Evolutionary conservation across 2,329 filamentous ascomycete species (phyloP).

Genomic region (Pseudocercospora eumusae): DNA sequence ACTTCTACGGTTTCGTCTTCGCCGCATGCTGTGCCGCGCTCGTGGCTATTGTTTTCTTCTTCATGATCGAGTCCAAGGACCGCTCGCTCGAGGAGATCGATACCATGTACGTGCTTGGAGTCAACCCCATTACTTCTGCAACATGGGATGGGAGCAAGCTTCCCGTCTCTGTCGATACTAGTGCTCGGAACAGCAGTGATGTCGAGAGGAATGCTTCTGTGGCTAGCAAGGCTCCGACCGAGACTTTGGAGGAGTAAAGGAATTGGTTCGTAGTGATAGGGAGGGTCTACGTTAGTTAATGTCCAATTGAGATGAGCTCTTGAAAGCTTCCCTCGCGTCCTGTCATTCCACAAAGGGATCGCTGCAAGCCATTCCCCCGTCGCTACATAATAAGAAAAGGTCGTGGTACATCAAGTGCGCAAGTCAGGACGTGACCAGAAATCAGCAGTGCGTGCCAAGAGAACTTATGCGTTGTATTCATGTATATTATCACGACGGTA

Average conservation of each 20-base stretch:
- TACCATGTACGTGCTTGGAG: slow-evolving; percentile 43
- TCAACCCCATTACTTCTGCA: slow-evolving; percentile 38
- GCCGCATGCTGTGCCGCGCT: slow-evolving; percentile 41
- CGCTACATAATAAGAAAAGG: too few species aligned
- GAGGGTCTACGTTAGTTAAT: too few species aligned
- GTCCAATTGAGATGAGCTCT: too few species aligned
- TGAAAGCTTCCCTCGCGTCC: too few species aligned
- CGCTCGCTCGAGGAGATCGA: slow-evolving; percentile 45
- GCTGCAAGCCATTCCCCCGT: too few species aligned
- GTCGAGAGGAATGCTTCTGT: slow-evolving; percentile 19
- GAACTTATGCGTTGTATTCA: too few species aligned
- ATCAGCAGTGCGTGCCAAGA: too few species aligned
- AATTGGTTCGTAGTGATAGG: too few species aligned
- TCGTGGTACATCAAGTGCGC: too few species aligned
- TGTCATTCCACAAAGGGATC: too few species aligned
- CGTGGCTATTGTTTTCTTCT: slow-evolving; percentile 43
- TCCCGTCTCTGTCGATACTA: slow-evolving; percentile 30
- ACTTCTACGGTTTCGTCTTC: slow-evolving; percentile 45
- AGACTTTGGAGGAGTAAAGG: slow-evolving; percentile 26
- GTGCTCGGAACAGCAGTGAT: slow-evolving; percentile 28
- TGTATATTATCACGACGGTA: not conserved
- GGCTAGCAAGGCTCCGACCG: slow-evolving; percentile 22
- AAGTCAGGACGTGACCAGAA: too few species aligned
- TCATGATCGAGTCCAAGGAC: slow-evolving; percentile 43
- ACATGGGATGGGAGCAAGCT: slow-evolving; percentile 39